phyloP scores from a whole-genome alignment of 805 yeast genomes.

The Ogataea nakhonphanomensis region DNA sequence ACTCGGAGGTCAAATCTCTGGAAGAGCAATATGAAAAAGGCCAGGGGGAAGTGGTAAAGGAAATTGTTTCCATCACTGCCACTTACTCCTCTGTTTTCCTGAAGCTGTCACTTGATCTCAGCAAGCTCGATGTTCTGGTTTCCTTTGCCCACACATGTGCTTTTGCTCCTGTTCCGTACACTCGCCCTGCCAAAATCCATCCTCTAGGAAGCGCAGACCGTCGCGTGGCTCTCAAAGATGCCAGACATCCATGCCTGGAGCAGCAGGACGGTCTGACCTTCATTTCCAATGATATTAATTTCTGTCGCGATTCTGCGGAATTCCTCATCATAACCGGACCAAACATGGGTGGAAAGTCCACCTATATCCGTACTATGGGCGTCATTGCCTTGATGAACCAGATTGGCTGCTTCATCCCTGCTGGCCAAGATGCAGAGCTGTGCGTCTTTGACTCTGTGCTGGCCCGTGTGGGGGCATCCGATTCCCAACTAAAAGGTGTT shows the following conservation, averaged over 20 bases:
- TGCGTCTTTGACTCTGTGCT: slow-evolving; percentile 86
- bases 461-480: slow-evolving; percentile 99
- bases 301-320: slow-evolving; percentile 55
- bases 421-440: slow-evolving; percentile 65
- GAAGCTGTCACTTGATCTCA: slow-evolving; percentile 57
- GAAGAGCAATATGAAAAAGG: slow-evolving; percentile 67
- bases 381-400: slow-evolving; percentile 85
- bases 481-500: slow-evolving; percentile 93
- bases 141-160: slow-evolving; percentile 83
- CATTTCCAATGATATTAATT: slow-evolving; percentile 82
- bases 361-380: slow-evolving; percentile 87
- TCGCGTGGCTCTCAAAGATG: slow-evolving; percentile 55
- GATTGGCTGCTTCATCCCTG: slow-evolving; percentile 87
- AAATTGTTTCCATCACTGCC: slow-evolving; percentile 74
- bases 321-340: slow-evolving; percentile 92
- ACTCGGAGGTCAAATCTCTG: slow-evolving; percentile 54
- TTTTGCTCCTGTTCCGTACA: slow-evolving; percentile 78
- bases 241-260: slow-evolving; percentile 94
- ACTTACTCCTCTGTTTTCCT: slow-evolving; percentile 81
- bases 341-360: slow-evolving; percentile 96
- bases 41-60: slow-evolving; percentile 76
- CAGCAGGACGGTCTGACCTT: slow-evolving; percentile 87
- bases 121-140: slow-evolving; percentile 78
- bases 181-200: slow-evolving; percentile 62
- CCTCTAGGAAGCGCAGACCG: slow-evolving; percentile 45